These are phyloP conservation scores for Penicillium canariense DNA, from an alignment of 495 filamentous ascomycete genomes.

Conservation along the genomic window DNA sequence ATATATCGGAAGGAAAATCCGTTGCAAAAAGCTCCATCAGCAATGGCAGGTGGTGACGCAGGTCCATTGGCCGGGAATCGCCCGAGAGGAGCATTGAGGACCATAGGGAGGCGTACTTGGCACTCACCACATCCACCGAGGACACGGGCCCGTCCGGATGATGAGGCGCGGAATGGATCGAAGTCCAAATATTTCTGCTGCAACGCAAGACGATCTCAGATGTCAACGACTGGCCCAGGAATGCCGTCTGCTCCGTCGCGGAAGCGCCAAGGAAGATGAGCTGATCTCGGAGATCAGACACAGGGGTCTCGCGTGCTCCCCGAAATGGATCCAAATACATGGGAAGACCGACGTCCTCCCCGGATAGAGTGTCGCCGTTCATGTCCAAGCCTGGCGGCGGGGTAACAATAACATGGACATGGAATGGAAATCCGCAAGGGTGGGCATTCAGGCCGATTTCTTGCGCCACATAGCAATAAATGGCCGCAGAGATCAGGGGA, in stretches of 20 bases:
- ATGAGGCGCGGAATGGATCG: constrained; percentile 45
- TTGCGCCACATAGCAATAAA: constrained; percentile 65
- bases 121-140: constrained; percentile 57
- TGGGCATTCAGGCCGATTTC: constrained; percentile 66
- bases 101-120: constrained; percentile 78
- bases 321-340: constrained; percentile 88
- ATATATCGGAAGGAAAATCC: constrained; percentile 60
- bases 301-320: constrained; percentile 61
- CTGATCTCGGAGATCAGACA: constrained; percentile 55
- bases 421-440: constrained; percentile 73
- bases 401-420: constrained; percentile 72
- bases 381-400: constrained; percentile 58
- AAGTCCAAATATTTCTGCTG: constrained; percentile 75
- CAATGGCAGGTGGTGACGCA: constrained; percentile 62
- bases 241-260: constrained; percentile 47
- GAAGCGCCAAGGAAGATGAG: constrained; percentile 63
- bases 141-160: constrained; percentile 16
- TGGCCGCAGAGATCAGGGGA: constrained; percentile 73
- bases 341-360: constrained; percentile 40
- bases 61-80: constrained; percentile 48
- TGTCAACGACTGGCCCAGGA: constrained; percentile 58
- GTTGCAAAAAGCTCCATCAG: constrained; percentile 64
- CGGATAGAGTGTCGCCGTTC: constrained; percentile 54
- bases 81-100: constrained; percentile 61
- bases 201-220: constrained; percentile 70